Percentiles rank a stretch among this genome's conserved stretches.
These are phyloP conservation scores for Ehretia macrophylla DNA, from an alignment of 257 asterid genomes.

Conservation along the genomic window DNA sequence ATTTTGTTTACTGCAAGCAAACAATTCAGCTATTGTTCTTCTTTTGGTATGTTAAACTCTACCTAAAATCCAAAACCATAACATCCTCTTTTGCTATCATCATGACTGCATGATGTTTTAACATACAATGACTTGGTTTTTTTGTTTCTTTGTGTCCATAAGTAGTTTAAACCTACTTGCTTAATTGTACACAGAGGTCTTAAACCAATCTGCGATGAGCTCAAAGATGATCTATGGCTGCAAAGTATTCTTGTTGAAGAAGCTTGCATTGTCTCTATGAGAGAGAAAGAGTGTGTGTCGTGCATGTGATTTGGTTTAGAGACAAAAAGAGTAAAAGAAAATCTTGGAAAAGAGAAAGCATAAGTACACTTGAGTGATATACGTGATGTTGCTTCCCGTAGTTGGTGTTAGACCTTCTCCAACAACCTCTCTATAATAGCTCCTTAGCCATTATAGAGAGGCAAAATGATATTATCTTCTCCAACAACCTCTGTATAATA, in stretches of 20 bases:
- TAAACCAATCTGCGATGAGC: neutral
- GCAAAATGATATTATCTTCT: too few relatives aligned
- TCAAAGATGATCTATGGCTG: conserved; percentile 8
- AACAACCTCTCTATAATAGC: too few relatives aligned
- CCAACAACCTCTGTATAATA: too few relatives aligned
- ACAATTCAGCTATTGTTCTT: too few relatives aligned
- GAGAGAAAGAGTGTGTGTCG: neutral
- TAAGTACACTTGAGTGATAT: too few relatives aligned
- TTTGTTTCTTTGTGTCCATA: conserved; percentile 21
- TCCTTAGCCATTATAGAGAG: too few relatives aligned
- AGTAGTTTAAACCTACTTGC: conserved; percentile 43
- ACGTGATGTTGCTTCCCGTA: too few relatives aligned
- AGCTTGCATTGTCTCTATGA: conserved; percentile 49
- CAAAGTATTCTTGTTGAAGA: conserved; percentile 18
- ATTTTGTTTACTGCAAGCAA: too few relatives aligned
- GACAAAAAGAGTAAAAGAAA: neutral
- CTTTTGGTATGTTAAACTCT: too few relatives aligned
- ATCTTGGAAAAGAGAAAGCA: too few relatives aligned
- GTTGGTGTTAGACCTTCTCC: too few relatives aligned
- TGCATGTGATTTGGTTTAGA: conserved; percentile 3
- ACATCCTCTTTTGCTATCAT: conserved; percentile 10
- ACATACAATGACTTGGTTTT: conserved; percentile 29
- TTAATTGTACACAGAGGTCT: conserved; percentile 13
- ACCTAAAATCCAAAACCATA: too few relatives aligned
- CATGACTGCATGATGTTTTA: conserved; percentile 19